A percentile compares a stretch with the other conserved stretches of the same genome.
Evolutionary conservation across 2,329 filamentous ascomycete genomes (phyloP).

Genomic region (Fusarium hostae): DNA sequence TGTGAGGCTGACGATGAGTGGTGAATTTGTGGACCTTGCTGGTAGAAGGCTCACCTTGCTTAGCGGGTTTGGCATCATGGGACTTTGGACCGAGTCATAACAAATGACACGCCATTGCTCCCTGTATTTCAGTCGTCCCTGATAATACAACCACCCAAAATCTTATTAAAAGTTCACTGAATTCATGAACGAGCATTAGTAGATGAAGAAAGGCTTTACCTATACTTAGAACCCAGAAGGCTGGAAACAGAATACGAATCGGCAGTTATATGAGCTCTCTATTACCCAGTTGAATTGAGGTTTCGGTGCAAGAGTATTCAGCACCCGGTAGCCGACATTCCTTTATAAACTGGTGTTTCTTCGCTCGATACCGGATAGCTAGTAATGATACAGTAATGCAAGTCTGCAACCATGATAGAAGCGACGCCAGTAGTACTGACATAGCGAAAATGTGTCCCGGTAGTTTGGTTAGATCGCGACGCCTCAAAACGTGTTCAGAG

Average conservation of each 20-base stretch:
- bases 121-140: background rate
- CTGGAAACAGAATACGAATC: background rate
- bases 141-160: rapidly evolving
- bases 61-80: background rate
- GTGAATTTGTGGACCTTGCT: background rate
- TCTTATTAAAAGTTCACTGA: rapidly evolving
- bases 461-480: background rate
- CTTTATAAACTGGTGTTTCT: too few species aligned
- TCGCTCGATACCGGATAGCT: background rate
- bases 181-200: too few species aligned
- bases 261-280: background rate
- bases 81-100: background rate
- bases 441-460: background rate
- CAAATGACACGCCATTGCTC: background rate
- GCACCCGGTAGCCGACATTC: background rate
- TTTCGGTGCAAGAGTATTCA: background rate
- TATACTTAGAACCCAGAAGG: background rate
- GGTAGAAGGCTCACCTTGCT: background rate
- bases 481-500: background rate
- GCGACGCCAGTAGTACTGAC: background rate
- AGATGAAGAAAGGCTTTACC: too few species aligned
- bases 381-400: background rate
- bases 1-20: background rate
- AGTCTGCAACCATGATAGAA: background rate
- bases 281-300: too few species aligned